phyloP scores from a whole-genome alignment of 306 rosid genomes.

The Lotus japonicus region DNA sequence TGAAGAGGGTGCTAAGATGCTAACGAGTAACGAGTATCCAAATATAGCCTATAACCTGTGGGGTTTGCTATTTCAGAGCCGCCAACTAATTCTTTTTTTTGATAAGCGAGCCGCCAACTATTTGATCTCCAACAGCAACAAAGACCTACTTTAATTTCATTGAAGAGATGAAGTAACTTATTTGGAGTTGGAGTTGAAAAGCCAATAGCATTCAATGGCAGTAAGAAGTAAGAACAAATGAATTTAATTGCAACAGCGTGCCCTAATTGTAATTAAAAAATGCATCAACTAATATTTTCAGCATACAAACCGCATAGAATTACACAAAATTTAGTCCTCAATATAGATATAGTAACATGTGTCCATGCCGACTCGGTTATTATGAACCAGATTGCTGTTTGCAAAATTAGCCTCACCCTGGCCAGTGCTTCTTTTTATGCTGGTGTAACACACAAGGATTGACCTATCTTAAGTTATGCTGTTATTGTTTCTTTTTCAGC shows the following conservation, averaged over 20 bases:
- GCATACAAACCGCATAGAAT: constrained; percentile 27
- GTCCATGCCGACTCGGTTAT: constrained; percentile 29
- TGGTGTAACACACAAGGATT: constrained; percentile 7
- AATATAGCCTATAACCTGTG: too few relatives aligned
- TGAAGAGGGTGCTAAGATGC: too few relatives aligned
- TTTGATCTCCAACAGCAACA: background rate
- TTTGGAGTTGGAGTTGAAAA: background rate
- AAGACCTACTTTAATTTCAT: background rate
- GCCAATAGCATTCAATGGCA: background rate
- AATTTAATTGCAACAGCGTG: background rate
- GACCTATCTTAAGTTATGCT: constrained; percentile 28
- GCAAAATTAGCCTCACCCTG: constrained; percentile 26
- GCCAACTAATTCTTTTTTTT: too few relatives aligned
- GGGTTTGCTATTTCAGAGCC: too few relatives aligned
- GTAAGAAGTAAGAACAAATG: background rate
- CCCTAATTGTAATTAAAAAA: constrained; percentile 26
- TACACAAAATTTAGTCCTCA: constrained; percentile 30
- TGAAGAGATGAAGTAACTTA: background rate
- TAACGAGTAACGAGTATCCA: too few relatives aligned
- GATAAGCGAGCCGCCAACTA: too few relatives aligned
- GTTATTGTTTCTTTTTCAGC: constrained; percentile 30
- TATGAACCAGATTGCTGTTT: constrained; percentile 25
- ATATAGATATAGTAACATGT: constrained; percentile 24
- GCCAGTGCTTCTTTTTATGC: background rate
- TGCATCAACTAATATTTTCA: constrained; percentile 30